Base-by-base conservation (phyloP, 2,329 filamentous ascomycete species). In the Aspergillus floridensis region DNA sequence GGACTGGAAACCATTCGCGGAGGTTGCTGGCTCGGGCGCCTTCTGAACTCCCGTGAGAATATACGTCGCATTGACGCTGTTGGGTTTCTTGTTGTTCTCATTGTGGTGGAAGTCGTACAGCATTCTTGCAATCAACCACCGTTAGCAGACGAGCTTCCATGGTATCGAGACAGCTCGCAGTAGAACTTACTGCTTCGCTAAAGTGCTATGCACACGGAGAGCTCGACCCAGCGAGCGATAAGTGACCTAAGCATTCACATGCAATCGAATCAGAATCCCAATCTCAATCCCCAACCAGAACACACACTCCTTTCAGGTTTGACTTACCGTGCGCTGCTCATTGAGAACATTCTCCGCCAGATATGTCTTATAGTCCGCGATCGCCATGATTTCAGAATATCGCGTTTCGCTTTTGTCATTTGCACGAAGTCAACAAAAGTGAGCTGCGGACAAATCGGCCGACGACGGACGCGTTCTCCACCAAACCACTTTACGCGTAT, bases 1-100 rank as follows among this genome's bases (percentile, higher is more conserved):
- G 21, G 70, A 71, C 32, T 73, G 69, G 50, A 66, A 63, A 22
- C 75, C 78, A 64, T 81, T 82, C 11, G 73, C 66, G 26, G 66
- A 59, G 24, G 69, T 48, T 5, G 41, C 31, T 10, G 65, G 54
- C 14, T 76, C 73, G 19, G 72, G 70, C 5, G 70, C 68, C 56
- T 76, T 81, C 68, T 85, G 89, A 22, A 80, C 84, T 44, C 93
- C 95, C 53, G 88, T 89, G 49, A 99, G 73, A 52, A 97, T 80
- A 76, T 97, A 99, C n/a, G 92, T 97, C 49, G 93, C 95, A 77
- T 96, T 86, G n/a, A 97, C 81, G 26, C 86, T 88, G 22, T 86
- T 84, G 0, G 89, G 82, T 61, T 87, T 89, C 74, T 89, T 91
- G 57, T 80, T 82, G 74, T 92, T 96, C 72, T 96, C 90, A 58